Percentiles rank a stretch among this genome's conserved stretches.
Conservation (phyloP, 2,329 filamentous ascomycete species). For the Rasamsonia emersonii region DNA sequence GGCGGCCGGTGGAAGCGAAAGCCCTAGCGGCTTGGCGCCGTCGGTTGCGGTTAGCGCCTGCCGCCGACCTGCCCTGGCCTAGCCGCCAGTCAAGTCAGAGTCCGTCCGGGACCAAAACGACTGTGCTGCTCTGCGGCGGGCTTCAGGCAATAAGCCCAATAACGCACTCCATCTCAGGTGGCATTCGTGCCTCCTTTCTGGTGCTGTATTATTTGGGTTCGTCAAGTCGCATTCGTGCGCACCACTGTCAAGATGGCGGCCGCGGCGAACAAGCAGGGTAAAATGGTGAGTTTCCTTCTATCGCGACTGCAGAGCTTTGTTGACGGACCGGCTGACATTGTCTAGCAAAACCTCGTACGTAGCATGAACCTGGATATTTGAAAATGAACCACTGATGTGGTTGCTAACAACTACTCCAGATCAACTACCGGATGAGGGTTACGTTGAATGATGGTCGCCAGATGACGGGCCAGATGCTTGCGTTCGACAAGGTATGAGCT, state of each 20-base stretch:
- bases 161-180: too few relatives aligned
- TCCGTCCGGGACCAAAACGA: too few relatives aligned
- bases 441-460: conserved; percentile 91
- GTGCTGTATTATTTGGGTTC: conserved; percentile 14
- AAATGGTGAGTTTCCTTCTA: conserved; percentile 72
- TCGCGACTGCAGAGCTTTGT: conserved; percentile 33
- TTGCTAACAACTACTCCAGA: too few relatives aligned
- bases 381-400: neutral
- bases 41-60: conserved; percentile 7
- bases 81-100: too few relatives aligned
- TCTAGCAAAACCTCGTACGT: conserved; percentile 58
- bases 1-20: conserved; percentile 9
- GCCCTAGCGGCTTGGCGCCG: conserved; percentile 11
- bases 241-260: conserved; percentile 39
- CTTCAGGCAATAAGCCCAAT: too few relatives aligned
- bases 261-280: conserved; percentile 87
- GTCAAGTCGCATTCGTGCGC: conserved; percentile 41
- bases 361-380: neutral
- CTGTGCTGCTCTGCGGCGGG: conserved; percentile 1
- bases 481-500: conserved; percentile 81
- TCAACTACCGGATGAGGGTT: conserved; percentile 98
- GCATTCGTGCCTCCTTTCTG: too few relatives aligned
- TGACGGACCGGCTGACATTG: conserved; percentile 52
- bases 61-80: conserved; percentile 1
- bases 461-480: conserved; percentile 96